Evolutionary conservation across 1,139 yeast species (phyloP), one percentile per base, ranked within the genome.

Genomic region (Debaryomycetaceae sp.): DNA sequence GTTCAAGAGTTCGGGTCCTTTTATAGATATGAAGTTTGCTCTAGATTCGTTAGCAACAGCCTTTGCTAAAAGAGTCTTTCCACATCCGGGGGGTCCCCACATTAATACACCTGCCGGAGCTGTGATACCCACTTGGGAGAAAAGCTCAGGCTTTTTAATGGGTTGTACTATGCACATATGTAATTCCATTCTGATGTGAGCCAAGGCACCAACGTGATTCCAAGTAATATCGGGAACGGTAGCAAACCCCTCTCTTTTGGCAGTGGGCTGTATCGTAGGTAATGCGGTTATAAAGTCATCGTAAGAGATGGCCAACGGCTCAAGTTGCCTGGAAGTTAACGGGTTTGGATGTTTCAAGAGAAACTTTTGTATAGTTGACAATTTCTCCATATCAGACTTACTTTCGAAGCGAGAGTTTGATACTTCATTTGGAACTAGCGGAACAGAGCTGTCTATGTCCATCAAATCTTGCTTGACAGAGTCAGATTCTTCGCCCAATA

Each of bases 61-160:
- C 59, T 93, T 93, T 1, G 98, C 99, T 41, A 93, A 72, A 45
- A 93, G 72, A 0, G 99, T 93, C 61, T 93, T 93, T 76, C 99
- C 99, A 70, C 98, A 93, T 22, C 99, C 99, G 2, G 99, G 99
- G 1, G 99, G 99, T 0, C 99, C 99, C 99, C 99, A 93, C 75
- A 93, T 78, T 20, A 93, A 70, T 0, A 93, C 99, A 44, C 99
- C 99, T 0, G 97, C 91, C 1, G 99, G 98, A 0, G 97, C 97
- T 44, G 90, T 81, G 35, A 93, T 91, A 63, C 99, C 99, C 7
- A 93, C 97, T 51, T 85, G 83, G 51, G 82, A 83, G 59, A 87
- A 93, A 17, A 93, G 69, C 52, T 91, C 97, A 1, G 99, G 99
- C 53, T 90, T 81, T 56, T 86, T 85, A 53, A 93, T 91, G 1